These are phyloP conservation scores for Aspergillus ustus DNA, from an alignment of 2,329 filamentous ascomycete genomes.

Conservation along the genomic window DNA sequence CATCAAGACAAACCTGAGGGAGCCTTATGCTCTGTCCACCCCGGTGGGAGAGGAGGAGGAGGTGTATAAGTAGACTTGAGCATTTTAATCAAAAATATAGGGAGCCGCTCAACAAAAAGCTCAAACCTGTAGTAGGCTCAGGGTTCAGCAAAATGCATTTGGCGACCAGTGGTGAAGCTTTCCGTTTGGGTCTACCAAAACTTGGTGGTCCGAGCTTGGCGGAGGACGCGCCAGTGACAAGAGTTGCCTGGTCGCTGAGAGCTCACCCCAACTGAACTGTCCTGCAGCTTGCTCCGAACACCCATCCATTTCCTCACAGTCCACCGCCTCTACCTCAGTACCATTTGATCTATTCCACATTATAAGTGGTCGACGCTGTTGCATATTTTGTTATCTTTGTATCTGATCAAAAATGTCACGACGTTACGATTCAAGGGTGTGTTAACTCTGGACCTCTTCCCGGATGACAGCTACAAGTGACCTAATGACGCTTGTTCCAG, in stretches of 20 bases:
- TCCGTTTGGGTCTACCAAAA: slow-evolving; percentile 24
- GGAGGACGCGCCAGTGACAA: slow-evolving; percentile 43
- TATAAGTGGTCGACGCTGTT: slow-evolving; percentile 10
- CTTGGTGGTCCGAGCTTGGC: slow-evolving; percentile 47
- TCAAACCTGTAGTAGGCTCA: background rate
- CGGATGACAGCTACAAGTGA: slow-evolving; percentile 40
- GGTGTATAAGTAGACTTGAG: slow-evolving; percentile 77
- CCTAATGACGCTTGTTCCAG: slow-evolving; percentile 55
- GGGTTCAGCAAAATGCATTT: background rate
- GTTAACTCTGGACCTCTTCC: slow-evolving; percentile 40
- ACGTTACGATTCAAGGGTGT: slow-evolving; percentile 95
- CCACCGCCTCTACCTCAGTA: slow-evolving; percentile 11
- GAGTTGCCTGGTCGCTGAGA: slow-evolving; percentile 43
- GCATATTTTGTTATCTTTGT: slow-evolving; percentile 17
- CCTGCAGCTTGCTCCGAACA: slow-evolving; percentile 26
- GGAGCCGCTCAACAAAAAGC: background rate
- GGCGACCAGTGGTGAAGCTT: slow-evolving; percentile 13
- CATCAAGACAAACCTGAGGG: slow-evolving; percentile 64
- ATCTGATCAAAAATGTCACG: slow-evolving; percentile 75
- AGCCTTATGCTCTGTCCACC: slow-evolving; percentile 93
- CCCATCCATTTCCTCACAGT: slow-evolving; percentile 16
- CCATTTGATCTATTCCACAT: slow-evolving; percentile 2
- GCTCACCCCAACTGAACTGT: slow-evolving; percentile 37
- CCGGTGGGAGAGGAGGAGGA: slow-evolving; percentile 70
- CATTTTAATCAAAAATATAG: slow-evolving; percentile 52